Base-by-base conservation (phyloP, 352 stramenopile genomes). In the Plasmopara muralis region DNA sequence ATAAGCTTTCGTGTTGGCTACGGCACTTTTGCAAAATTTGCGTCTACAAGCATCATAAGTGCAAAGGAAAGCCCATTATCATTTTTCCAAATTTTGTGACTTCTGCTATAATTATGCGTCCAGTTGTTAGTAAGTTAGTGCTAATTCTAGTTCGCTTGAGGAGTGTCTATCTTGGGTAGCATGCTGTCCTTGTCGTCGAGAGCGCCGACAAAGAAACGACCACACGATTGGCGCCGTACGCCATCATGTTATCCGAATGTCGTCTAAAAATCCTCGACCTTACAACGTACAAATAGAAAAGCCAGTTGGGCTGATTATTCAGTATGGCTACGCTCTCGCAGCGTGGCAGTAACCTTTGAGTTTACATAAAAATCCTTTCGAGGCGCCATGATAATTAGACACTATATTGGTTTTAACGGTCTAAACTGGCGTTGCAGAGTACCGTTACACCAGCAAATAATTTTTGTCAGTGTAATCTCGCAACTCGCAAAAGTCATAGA, bases 161-260 rank as follows among this genome's bases (percentile, higher is more conserved):
- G 20, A 3, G 20, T 25, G 20, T 3, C 20, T 25, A 3, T 25
- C 20, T 25, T 25, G 20, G 20, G 20, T 25, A 25, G 20, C 20
- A 25, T 25, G 20, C 20, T 25, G 20, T 25, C 20, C 1, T 25
- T 25, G 20, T 25, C 20, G 20, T 25, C 20, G 20, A 25, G 3
- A 25, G 20, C 20, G 20, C 20, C 20, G 3, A 3, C 20, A 25
- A 25, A 25, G 20, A 25, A 1, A 25, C 20, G 20, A 25, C 20
- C 3, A 25, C 20, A 25, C 20, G 20, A 1, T 25, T 25, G 20
- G 20, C 20, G 20, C 3, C 20, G 20, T 25, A 3, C 40, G 34
- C 20, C 13, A 25, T 42, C 18, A 4, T 43, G 50, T 64, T 40
- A 40, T 51, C 45, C 25, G 45, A 60, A 60, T 54, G 50, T 64